phyloP scores from a whole-genome alignment of 352 stramenopile species.

The Blastocystis hominis region DNA sequence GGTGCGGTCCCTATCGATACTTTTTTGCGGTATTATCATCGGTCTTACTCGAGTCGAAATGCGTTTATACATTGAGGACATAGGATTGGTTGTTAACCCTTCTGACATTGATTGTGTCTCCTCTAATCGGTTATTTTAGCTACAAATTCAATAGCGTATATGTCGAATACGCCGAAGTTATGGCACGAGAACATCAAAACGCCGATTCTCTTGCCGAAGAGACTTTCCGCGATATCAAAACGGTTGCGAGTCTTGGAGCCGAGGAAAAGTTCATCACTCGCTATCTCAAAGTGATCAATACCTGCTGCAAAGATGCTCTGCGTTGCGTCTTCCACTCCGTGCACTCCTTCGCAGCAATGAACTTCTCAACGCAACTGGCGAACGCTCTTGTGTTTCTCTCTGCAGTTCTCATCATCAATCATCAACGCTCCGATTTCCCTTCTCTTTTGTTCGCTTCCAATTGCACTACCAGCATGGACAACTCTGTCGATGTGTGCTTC shows the following conservation, averaged over 20 bases:
- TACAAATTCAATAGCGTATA: conserved; percentile 6
- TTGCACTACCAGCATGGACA: background rate
- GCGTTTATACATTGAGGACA: background rate
- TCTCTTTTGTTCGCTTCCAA: background rate
- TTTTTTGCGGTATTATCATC: conserved; percentile 17
- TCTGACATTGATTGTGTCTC: conserved; percentile 1
- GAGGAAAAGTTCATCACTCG: conserved; percentile 67
- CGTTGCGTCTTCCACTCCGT: background rate
- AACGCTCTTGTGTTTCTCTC: conserved; percentile 63
- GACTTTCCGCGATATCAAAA: conserved; percentile 69
- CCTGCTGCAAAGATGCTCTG: background rate
- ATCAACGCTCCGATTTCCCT: conserved; percentile 15
- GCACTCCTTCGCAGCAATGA: background rate
- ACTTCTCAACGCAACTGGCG: background rate
- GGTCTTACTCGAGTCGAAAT: background rate
- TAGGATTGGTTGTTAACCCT: conserved; percentile 42
- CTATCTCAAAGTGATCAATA: conserved; percentile 65
- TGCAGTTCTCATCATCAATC: conserved; percentile 63
- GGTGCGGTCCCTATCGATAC: background rate
- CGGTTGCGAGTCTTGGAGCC: conserved; percentile 71
- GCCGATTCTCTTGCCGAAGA: conserved; percentile 70
- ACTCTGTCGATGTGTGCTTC: conserved; percentile 29
- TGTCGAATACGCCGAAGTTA: background rate
- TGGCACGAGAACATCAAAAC: conserved; percentile 57
- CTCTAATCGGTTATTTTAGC: conserved; percentile 6